Base-by-base conservation (phyloP, 1,139 yeast genomes). In the Pichia terricola region DNA sequence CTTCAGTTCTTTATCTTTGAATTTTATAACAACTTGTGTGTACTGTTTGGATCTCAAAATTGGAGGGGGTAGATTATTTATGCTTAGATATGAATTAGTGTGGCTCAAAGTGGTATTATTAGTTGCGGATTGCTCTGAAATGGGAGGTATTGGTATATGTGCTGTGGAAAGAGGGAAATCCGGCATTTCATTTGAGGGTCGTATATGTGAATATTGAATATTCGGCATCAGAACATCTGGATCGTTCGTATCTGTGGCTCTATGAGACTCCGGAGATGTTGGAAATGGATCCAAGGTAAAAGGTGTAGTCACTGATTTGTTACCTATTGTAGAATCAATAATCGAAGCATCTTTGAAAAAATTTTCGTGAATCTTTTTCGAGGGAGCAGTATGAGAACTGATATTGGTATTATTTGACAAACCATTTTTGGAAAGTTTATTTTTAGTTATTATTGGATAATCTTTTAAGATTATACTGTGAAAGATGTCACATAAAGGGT, bases 401-500 rank as follows among this genome's bases (percentile, higher is more conserved):
- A 7, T 30, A 8, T 30, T 30, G 10, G 7, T 40, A 37, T 31
- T 33, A 35, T 39, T 26, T 5, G 25, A 27, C 16, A 31, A 22
- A 26, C 5, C 33, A 3, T 35, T 16, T 5, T 4, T 8, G 16
- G 5, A 22, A 8, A 7, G 5, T 26, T 39, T 45, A 26, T 44
- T 50, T 34, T 51, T 55, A 9, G 56, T 41, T 4, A 77, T 69
- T 42, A 81, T 61, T 4, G 91, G 89, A 56, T 79, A 81, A 48
- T 81, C 87, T 43, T 69, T 69, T 33, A 79, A 61, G n/a, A 85
- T 68, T 31, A 75, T 64, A 43, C 73, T 78, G 56, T 79, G 82
- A 51, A 84, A 74, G 6, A 83, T 69, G 50, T 82, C 88, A 50
- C 85, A 74, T 34, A 85, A 58, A 3, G 83, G 81, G 47, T 70